Percentiles rank a stretch among this genome's conserved stretches.
Conservation (phyloP, 2,329 filamentous ascomycete species). For the Fusarium sublunatum region DNA sequence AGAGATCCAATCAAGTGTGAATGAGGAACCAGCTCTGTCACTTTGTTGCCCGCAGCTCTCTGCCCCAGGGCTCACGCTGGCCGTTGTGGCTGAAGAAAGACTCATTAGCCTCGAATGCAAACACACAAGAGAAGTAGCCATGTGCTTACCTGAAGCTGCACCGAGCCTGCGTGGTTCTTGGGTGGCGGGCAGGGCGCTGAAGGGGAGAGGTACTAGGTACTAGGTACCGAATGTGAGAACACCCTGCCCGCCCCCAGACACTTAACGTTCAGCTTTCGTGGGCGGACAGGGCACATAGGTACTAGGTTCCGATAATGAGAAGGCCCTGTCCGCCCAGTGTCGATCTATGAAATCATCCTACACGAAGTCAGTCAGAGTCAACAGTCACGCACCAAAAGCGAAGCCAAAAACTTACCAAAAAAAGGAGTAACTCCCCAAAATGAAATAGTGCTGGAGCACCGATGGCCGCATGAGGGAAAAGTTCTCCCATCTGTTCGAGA, state of each 20-base stretch:
- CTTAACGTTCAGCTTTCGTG: background rate
- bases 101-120: background rate
- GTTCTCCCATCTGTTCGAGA: background rate
- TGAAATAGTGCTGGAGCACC: background rate
- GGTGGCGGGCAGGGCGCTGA: background rate
- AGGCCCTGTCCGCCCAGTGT: background rate
- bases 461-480: background rate
- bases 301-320: background rate
- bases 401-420: constrained; percentile 1
- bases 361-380: background rate
- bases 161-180: background rate
- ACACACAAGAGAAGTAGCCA: background rate
- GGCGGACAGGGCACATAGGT: background rate
- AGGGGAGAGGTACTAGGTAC: background rate
- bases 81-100: no score
- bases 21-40: no score
- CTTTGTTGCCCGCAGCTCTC: no score
- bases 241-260: background rate
- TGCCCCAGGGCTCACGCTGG: no score
- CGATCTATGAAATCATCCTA: background rate
- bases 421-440: background rate
- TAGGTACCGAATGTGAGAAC: background rate
- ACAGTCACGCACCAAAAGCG: background rate
- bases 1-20: no score
- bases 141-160: background rate